Percentiles rank a stretch among this genome's conserved stretches.
Conservation (phyloP, 2,329 filamentous ascomycete genomes). For the Diaporthe sp. region DNA sequence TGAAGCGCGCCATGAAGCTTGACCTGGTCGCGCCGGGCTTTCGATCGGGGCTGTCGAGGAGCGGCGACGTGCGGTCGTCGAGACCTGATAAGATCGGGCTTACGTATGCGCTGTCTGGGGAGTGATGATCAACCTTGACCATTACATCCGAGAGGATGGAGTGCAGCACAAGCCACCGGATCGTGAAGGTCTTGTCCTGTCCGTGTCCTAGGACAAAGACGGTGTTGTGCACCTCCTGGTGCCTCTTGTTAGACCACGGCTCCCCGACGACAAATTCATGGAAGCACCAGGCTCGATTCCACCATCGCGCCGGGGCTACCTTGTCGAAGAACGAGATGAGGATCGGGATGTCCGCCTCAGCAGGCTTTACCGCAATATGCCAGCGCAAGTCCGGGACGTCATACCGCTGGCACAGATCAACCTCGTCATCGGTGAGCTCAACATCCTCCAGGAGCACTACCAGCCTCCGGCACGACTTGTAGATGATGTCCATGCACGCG, state of each 20-base stretch:
- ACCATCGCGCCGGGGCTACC: neutral
- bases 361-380: fast-evolving
- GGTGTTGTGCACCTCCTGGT: neutral
- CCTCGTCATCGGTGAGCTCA: neutral
- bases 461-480: slow-evolving; percentile 6
- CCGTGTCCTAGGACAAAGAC: neutral
- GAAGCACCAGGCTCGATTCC: neutral
- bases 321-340: neutral
- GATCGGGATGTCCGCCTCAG: neutral
- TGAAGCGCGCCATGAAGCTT: neutral
- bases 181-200: fast-evolving
- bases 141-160: neutral
- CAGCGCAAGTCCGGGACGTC: neutral
- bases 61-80: neutral
- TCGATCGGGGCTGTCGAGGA: neutral
- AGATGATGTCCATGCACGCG: neutral
- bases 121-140: fast-evolving
- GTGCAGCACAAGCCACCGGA: neutral
- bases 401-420: neutral
- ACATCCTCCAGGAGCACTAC: neutral
- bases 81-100: neutral
- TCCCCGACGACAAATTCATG: neutral
- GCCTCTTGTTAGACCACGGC: neutral
- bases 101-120: neutral
- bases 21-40: neutral